phyloP scores from a whole-genome alignment of 352 stramenopile species.

The Pythium rhizo-oryzae region DNA sequence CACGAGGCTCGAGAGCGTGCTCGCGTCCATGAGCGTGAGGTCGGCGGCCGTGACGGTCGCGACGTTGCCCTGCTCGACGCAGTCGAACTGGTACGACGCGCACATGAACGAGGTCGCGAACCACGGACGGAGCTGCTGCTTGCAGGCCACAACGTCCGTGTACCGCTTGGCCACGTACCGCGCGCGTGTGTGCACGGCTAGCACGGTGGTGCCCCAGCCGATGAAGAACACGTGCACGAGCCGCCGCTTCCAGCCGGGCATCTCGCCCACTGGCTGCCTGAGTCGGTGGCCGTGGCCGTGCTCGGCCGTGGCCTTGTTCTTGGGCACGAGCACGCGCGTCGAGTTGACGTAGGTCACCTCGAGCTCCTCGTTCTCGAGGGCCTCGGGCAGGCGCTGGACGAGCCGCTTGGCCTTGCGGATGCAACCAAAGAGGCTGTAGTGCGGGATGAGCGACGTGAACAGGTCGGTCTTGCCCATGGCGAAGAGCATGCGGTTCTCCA shows the following conservation, averaged over 20 bases:
- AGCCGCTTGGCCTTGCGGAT: conserved; percentile 24
- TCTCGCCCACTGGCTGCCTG: conserved; percentile 8
- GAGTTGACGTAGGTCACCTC: conserved; percentile 28
- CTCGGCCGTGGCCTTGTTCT: no score
- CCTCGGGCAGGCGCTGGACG: conserved; percentile 19
- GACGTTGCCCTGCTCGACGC: conserved; percentile 31
- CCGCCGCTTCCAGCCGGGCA: conserved; percentile 30
- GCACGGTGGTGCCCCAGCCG: conserved; percentile 33
- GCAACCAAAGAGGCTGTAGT: conserved; percentile 32
- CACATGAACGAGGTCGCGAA: conserved; percentile 37
- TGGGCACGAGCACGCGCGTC: conserved; percentile 21
- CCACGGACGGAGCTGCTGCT: conserved; percentile 37
- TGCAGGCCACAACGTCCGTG: conserved; percentile 32
- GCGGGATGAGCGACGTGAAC: conserved; percentile 25
- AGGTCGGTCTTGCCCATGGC: conserved; percentile 30
- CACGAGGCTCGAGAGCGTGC: conserved; percentile 33
- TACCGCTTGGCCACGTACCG: conserved; percentile 29
- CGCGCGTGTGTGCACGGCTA: conserved; percentile 37
- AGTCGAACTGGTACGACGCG: conserved; percentile 42
- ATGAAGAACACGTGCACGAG: conserved; percentile 41
- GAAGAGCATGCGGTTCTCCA: conserved; percentile 32
- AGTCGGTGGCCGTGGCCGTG: background rate
- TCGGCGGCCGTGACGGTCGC: conserved; percentile 27
- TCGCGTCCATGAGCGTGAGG: conserved; percentile 27
- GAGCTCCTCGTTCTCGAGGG: conserved; percentile 16